phyloP scores from a whole-genome alignment of 1,284 basidiomycete genomes.

The Puccinia horiana region DNA sequence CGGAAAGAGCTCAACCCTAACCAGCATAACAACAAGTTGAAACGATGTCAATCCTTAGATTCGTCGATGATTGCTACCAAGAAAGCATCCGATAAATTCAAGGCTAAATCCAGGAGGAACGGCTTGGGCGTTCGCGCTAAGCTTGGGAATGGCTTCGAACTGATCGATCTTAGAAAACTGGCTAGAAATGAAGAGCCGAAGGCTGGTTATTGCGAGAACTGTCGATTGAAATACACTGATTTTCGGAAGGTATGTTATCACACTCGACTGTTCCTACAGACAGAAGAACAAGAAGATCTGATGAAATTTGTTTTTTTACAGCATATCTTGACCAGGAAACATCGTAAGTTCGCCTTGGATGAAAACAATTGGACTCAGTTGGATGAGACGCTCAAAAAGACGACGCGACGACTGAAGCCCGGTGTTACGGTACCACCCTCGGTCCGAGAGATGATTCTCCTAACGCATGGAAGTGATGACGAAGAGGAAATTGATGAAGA shows the following conservation, averaged over 20 bases:
- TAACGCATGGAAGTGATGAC: conserved; percentile 2
- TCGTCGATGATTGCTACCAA: conserved; percentile 56
- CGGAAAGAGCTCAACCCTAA: conserved; percentile 35
- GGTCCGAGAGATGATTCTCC: conserved; percentile 23
- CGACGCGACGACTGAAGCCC: conserved; percentile 67
- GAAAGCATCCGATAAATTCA: conserved; percentile 53
- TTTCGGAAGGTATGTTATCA: conserved; percentile 76
- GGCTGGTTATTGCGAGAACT: conserved; percentile 98
- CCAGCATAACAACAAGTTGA: conserved; percentile 32
- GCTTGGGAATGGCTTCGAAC: conserved; percentile 69
- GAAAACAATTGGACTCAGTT: conserved; percentile 78
- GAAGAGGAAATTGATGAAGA: conserved; percentile 22
- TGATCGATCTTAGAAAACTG: conserved; percentile 64
- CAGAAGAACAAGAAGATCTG: no score
- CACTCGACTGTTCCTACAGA: no score
- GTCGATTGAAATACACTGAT: conserved; percentile 83
- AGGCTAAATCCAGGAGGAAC: conserved; percentile 58
- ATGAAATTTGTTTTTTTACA: conserved; percentile 60
- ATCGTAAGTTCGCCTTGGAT: conserved; percentile 82
- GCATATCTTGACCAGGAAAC: conserved; percentile 76
- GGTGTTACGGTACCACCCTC: conserved; percentile 41
- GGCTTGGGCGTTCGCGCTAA: conserved; percentile 55
- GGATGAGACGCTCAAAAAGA: conserved; percentile 74
- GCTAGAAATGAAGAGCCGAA: conserved; percentile 76
- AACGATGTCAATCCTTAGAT: conserved; percentile 53